Base-by-base conservation (phyloP, 2,329 filamentous ascomycete species). In the Colletotrichum salicis region DNA sequence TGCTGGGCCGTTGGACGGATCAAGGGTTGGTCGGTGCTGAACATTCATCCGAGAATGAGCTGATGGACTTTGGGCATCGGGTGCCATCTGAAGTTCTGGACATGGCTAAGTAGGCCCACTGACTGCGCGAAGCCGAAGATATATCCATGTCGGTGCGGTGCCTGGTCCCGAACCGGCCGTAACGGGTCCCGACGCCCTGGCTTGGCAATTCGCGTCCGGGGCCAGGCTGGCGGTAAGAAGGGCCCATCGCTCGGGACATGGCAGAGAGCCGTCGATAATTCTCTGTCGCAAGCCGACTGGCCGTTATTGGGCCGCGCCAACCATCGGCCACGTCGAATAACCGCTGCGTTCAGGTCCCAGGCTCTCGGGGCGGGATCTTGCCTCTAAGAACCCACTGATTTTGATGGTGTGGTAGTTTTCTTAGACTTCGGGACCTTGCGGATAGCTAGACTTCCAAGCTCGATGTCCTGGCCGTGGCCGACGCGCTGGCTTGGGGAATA, bases 101-200 rank as follows among this genome's bases (percentile, higher is more conserved):
- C 24, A 31, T 31, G 48, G 8, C 19, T 11, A 24, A 22, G 29
- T 45, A n/a, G 29, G 13, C 29, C 15, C 48, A 15, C 60, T 48
- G 19, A n/a, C 41, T 63, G 48, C 60, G 54, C 22, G 31, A 54
- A 63, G 60, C 60, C 60, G 60, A 31, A 31, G 27, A 19, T 19
- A 48, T n/a, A 15, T n/a, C 58, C 37, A 11, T 22, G 45, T 24
- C 35, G 24, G 60, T 33, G n/a, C 12, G 60, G 31, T 5, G 15
- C 31, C 48, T 35, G 60, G 29, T 22, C 31, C 60, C 31, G 60
- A 54, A 63, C 31, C 31, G 60, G 60, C 60, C 60, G 48, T 27
- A 63, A 54, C n/a, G 22, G 48, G 31, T 35, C 60, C 60, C 60
- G 31, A 54, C 24, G 13, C 60, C 45, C 22, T 63, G 60, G 60